Evolutionary conservation across 1,139 yeast genomes (phyloP).

Genomic region (Debaryomyces subglobosus): DNA sequence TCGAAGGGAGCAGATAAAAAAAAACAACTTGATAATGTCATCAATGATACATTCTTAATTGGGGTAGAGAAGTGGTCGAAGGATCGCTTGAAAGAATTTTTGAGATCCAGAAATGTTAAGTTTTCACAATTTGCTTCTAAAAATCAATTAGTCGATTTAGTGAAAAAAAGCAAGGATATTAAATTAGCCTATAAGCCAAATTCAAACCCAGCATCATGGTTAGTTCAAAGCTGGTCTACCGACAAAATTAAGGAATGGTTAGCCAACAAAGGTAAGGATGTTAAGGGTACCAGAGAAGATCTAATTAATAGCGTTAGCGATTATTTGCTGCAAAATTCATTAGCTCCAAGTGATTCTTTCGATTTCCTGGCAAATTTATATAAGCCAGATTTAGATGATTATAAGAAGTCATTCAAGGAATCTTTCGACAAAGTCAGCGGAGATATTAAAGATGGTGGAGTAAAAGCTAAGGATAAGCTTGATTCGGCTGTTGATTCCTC

Average conservation of each 20-base stretch:
- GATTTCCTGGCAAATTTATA: conserved; percentile 22
- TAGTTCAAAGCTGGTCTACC: conserved; percentile 24
- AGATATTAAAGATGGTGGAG: conserved; percentile 5
- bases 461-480: conserved; percentile 7
- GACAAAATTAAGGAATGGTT: conserved; percentile 29
- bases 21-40: conserved; percentile 28
- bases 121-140: conserved; percentile 50
- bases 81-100: conserved; percentile 51
- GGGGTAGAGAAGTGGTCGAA: conserved; percentile 53
- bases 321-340: conserved; percentile 14
- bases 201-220: conserved; percentile 23
- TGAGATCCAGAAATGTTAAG: conserved; percentile 53
- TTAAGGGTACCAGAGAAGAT: conserved; percentile 30
- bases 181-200: conserved; percentile 33
- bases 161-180: conserved; percentile 45
- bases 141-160: conserved; percentile 50
- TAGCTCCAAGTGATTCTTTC: conserved; percentile 9
- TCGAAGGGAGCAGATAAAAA: conserved; percentile 27
- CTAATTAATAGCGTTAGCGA: conserved; percentile 19
- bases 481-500: conserved; percentile 12
- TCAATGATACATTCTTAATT: conserved; percentile 49
- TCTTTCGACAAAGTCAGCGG: conserved; percentile 9
- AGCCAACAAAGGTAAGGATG: conserved; percentile 23
- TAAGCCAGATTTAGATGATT: conserved; percentile 23
- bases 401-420: conserved; percentile 17